A percentile compares a stretch with the other conserved stretches of the same genome.
Evolutionary conservation across 2,329 filamentous ascomycete species (phyloP).

Genomic region (Hypoxylon sp.): DNA sequence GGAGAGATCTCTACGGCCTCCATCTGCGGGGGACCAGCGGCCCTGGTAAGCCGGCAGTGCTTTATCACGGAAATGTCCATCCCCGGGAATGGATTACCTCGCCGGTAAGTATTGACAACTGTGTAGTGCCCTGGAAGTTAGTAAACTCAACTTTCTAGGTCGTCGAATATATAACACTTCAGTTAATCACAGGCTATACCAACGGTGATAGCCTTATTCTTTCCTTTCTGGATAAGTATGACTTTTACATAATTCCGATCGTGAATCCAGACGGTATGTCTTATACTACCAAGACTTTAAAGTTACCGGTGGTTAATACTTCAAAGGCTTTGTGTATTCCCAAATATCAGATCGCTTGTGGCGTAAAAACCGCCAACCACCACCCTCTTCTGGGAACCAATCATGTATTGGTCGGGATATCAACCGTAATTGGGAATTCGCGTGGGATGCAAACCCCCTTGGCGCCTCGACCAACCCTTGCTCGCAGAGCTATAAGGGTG

Average conservation of each 20-base stretch:
- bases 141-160: slow-evolving; percentile 44
- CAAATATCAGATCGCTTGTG: slow-evolving; percentile 71
- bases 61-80: slow-evolving; percentile 68
- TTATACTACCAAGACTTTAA: neutral
- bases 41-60: slow-evolving; percentile 64
- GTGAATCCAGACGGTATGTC: slow-evolving; percentile 72
- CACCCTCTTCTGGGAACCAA: slow-evolving; percentile 48
- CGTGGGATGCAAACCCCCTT: slow-evolving; percentile 61
- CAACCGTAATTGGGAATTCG: slow-evolving; percentile 69
- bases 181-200: slow-evolving; percentile 62
- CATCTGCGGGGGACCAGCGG: slow-evolving; percentile 64
- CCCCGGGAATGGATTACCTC: slow-evolving; percentile 69
- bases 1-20: slow-evolving; percentile 70
- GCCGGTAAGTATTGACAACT: slow-evolving; percentile 66
- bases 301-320: neutral
- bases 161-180: slow-evolving; percentile 64
- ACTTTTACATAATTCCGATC: slow-evolving; percentile 76
- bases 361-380: slow-evolving; percentile 68
- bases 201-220: slow-evolving; percentile 56
- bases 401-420: slow-evolving; percentile 66
- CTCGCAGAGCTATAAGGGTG: slow-evolving; percentile 62
- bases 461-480: slow-evolving; percentile 66
- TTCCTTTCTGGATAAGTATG: slow-evolving; percentile 68
- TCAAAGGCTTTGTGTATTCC: slow-evolving; percentile 70
- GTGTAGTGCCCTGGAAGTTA: neutral